Evolutionary conservation across 768 basidiomycete genomes (phyloP), one percentile per base, ranked within the genome.

Genomic region (Phanerodontia chrysosporium): DNA sequence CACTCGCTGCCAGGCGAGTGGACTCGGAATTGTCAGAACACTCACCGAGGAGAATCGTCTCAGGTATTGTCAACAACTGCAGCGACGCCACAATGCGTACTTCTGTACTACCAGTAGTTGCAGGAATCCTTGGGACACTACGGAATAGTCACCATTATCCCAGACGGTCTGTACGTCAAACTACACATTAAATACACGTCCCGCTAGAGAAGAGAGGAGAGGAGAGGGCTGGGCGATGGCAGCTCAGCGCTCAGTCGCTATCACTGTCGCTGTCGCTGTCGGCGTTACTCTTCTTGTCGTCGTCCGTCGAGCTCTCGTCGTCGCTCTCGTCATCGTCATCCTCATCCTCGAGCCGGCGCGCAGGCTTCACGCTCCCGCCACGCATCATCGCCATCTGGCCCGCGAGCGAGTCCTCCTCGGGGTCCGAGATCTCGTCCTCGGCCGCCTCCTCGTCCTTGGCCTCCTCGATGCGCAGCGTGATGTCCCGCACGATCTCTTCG

Each of bases 341-440:
- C 36, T 77, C 76, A 49, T 79, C 82, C 44, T 82, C 84, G 44
- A 22, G 67, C 81, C 29, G 72, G 76, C 16, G 59, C 72, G 27
- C 60, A 58, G 68, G 84, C 87, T 81, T 97, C 60, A 96, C 92
- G 21, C 82, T 65, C 2, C 87, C 90, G 3, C 95, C 95, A 45
- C 90, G 85, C 92, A 99, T 93, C 45, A 86, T 85, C 5, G 95
- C 95, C 92, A 98, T 96, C 78, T 99, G 97, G 8, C 97, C 97
- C 4, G 95, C 97, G 53, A 98, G 76, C 25, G 89, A 83, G 72
- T 98, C 97, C 72, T 98, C 97, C 29, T 98, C 97, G 0, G 97
- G 97, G 51, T 98, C 97, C 0, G 95, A 97, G 63, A 98, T 99
- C 59, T 97, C 95, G 67, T 98, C 95, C 35, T 96, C 95, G 22